These are phyloP conservation scores for Trifolium pratense DNA, from an alignment of 306 rosid species.

Conservation along the genomic window DNA sequence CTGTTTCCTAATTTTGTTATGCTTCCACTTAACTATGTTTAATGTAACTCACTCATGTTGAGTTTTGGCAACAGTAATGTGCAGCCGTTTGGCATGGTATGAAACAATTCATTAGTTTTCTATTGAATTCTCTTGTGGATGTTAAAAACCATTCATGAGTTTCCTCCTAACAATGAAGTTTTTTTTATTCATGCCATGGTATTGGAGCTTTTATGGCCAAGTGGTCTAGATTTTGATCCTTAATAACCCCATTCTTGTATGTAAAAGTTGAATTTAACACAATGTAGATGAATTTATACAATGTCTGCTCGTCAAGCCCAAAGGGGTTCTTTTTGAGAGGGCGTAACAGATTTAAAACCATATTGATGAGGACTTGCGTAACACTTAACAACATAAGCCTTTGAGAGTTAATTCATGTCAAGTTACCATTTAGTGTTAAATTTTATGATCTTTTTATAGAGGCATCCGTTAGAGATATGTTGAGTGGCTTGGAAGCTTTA, in stretches of 20 bases:
- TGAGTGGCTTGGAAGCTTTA: too few relatives aligned
- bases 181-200: neutral
- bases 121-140: neutral
- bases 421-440: too few relatives aligned
- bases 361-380: neutral
- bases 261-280: neutral
- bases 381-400: neutral
- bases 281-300: neutral
- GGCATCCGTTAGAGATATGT: too few relatives aligned
- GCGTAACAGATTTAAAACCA: neutral
- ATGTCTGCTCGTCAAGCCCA: neutral
- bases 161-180: neutral
- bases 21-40: neutral
- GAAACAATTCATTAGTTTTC: neutral
- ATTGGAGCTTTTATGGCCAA: neutral
- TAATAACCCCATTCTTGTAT: constrained; percentile 4
- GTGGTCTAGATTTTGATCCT: constrained; percentile 9
- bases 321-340: neutral
- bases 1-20: neutral
- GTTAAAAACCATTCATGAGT: constrained; percentile 1
- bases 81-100: neutral
- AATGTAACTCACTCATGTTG: neutral
- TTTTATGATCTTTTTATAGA: too few relatives aligned
- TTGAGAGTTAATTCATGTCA: neutral
- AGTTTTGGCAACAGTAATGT: constrained; percentile 18